Conservation (phyloP, 176 grass and related monocot genomes). For the Raddia guianensis region DNA sequence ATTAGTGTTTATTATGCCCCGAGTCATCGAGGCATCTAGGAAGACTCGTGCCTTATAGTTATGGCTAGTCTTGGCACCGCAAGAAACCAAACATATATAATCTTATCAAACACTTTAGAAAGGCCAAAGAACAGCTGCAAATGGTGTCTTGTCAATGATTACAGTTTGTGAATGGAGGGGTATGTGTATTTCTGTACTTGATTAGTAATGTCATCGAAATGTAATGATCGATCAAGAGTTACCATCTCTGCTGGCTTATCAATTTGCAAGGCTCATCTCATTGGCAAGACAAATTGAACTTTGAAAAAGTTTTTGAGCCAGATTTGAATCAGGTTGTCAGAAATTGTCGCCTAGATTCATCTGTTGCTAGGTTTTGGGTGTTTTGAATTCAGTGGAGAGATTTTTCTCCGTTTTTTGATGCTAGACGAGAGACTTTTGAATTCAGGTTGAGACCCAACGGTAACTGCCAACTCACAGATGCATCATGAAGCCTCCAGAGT, state of each 20-base stretch:
- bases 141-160: slow-evolving; percentile 44
- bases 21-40: slow-evolving; percentile 23
- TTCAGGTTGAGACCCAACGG: neutral
- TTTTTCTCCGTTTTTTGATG: too few species aligned
- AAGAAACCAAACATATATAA: slow-evolving; percentile 28
- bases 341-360: neutral
- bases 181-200: slow-evolving; percentile 11
- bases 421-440: neutral
- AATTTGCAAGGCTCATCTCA: slow-evolving; percentile 6
- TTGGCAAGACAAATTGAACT: slow-evolving; percentile 1
- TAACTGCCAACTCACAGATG: slow-evolving; percentile 17
- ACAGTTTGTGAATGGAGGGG: slow-evolving; percentile 8
- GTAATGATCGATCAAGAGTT: neutral
- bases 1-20: slow-evolving; percentile 52
- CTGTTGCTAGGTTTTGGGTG: neutral
- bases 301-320: slow-evolving; percentile 3
- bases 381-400: slow-evolving; percentile 8
- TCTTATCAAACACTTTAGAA: slow-evolving; percentile 50
- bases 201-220: neutral
- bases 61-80: slow-evolving; percentile 34
- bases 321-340: neutral
- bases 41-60: slow-evolving; percentile 13
- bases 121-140: slow-evolving; percentile 25
- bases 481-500: neutral
- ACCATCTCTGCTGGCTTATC: neutral